Base-by-base conservation (phyloP, 2,329 filamentous ascomycete species). In the Botrytis fabae region DNA sequence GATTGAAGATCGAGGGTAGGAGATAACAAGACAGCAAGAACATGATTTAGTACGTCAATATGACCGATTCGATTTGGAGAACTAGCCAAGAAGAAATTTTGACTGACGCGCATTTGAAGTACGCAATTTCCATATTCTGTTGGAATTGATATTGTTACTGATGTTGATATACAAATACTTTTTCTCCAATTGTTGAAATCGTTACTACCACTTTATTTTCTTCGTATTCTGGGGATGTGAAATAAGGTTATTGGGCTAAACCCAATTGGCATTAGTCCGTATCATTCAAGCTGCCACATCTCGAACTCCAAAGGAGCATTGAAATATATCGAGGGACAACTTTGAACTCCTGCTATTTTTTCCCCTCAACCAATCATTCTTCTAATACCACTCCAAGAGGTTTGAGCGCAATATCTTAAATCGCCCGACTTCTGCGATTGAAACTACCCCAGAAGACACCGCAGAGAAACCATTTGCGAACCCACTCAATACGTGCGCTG, bases 401-500 rank as follows among this genome's bases (percentile, higher is more conserved):
- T 42, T 28, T 8, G 42, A 32, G 32, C 35, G n/a, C 28, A 68
- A 57, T 10, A 42, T 42, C n/a, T 22, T 9, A 54, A 54, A 20
- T 54, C 16, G 64, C 46, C 46, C 25, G 32, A 42, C 5, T 57
- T 68, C 35, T 57, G 35, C 46, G 25, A 42, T 57, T 25, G 25
- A 32, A 16, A 22, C 9, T 40, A 68, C 35, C 25, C 10, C 18
- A 32, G 54, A 57, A 10, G 14, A 20, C 70, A 60, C 57, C 64
- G 73, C 66, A 73, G 63, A 74, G 74, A 57, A 73, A 62, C 73
- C 73, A 74, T 75, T 70, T 69, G 70, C 73, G 74, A 72, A 73
- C 32, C 68, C 48, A 57, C 32, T 18, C 18, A 61, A 48, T 71
- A 46, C 40, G 28, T 69, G 70, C 51, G 70, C 70, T 72, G 40